A percentile compares a stretch with the other conserved stretches of the same genome.
phyloP scores from a whole-genome alignment of 495 filamentous ascomycete genomes.

The Lepraria neglecta region DNA sequence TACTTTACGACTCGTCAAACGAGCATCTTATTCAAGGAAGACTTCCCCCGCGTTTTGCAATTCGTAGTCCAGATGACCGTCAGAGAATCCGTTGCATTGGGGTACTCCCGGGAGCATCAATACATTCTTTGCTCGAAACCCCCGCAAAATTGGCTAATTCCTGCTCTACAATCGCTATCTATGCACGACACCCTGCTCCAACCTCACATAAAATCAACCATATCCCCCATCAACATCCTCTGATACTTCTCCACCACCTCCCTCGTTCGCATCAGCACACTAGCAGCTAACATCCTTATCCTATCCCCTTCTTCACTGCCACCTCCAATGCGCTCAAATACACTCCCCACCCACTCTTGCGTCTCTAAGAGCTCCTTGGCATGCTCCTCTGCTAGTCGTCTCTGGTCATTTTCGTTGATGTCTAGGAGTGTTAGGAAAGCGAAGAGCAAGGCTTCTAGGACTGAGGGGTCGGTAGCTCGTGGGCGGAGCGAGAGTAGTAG shows the following conservation, averaged over 20 bases:
- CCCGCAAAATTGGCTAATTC: background rate
- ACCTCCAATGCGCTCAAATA: slow-evolving; percentile 56
- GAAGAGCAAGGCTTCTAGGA: slow-evolving; percentile 71
- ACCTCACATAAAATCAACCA: slow-evolving; percentile 22
- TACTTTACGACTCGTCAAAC: too few relatives aligned
- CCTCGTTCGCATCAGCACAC: slow-evolving; percentile 67
- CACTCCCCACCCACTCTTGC: slow-evolving; percentile 62
- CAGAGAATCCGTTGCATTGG: too few relatives aligned
- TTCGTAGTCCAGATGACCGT: too few relatives aligned
- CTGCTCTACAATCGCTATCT: background rate
- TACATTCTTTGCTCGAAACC: too few relatives aligned
- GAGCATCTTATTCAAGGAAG: too few relatives aligned
- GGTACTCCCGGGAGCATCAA: too few relatives aligned
- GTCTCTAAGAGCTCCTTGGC: slow-evolving; percentile 51
- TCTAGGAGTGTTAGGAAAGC: slow-evolving; percentile 75
- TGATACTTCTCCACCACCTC: slow-evolving; percentile 81
- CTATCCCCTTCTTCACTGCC: slow-evolving; percentile 52
- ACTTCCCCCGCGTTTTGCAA: too few relatives aligned
- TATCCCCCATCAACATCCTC: slow-evolving; percentile 38
- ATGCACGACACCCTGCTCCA: slow-evolving; percentile 11
- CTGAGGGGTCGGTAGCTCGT: slow-evolving; percentile 46
- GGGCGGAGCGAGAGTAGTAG: slow-evolving; percentile 44
- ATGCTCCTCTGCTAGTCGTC: slow-evolving; percentile 53
- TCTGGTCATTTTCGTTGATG: slow-evolving; percentile 55
- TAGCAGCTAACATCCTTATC: slow-evolving; percentile 69